phyloP scores from a whole-genome alignment of 2,329 filamentous ascomycete genomes.

The Alternaria arbusti region DNA sequence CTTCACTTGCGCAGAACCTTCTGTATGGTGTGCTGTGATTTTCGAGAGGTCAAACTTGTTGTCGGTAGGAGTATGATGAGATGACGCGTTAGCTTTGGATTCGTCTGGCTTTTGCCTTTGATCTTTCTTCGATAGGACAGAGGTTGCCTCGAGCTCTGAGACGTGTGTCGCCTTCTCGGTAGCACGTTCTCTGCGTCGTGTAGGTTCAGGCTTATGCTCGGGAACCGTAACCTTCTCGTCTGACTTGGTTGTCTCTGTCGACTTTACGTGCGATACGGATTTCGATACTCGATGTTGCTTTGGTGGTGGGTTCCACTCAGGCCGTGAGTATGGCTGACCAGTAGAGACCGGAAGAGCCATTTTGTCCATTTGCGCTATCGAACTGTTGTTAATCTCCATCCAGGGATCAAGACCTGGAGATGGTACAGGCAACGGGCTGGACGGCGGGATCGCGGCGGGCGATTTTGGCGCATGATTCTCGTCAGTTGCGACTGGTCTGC shows the following conservation, averaged over 20 bases:
- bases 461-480: conserved; percentile 31
- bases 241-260: conserved; percentile 6
- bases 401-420: conserved; percentile 40
- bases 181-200: background rate
- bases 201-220: conserved; percentile 3
- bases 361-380: conserved; percentile 37
- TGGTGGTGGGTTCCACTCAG: conserved; percentile 29
- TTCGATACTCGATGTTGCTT: conserved; percentile 28
- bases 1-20: conserved; percentile 26
- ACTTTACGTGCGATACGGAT: conserved; percentile 16
- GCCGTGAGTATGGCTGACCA: conserved; percentile 34
- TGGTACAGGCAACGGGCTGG: conserved; percentile 41
- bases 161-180: conserved; percentile 2
- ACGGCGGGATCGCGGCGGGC: conserved; percentile 20
- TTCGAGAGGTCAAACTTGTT: conserved; percentile 31
- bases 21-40: conserved; percentile 31
- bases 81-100: background rate
- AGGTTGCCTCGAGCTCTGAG: conserved; percentile 11
- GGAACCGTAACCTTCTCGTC: conserved; percentile 1
- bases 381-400: conserved; percentile 39
- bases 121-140: background rate
- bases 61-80: conserved; percentile 16
- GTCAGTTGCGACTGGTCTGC: conserved; percentile 24
- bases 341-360: conserved; percentile 42
- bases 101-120: background rate